phyloP scores from a whole-genome alignment of 106 monocot genomes.

The Xerophyta viscosa region DNA sequence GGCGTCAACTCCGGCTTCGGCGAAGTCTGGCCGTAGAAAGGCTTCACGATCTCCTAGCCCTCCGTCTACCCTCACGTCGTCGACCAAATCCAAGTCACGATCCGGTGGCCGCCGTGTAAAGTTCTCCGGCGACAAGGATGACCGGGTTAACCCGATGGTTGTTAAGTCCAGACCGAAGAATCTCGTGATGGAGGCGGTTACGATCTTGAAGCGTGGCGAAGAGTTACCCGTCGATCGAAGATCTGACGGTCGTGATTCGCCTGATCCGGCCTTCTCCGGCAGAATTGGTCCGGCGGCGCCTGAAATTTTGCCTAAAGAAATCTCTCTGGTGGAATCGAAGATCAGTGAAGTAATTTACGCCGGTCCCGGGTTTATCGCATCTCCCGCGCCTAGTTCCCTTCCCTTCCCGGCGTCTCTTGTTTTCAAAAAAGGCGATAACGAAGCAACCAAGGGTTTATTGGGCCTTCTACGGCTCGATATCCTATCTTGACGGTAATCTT shows the following conservation, averaged over 20 bases:
- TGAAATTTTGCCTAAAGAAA: conserved; percentile 13
- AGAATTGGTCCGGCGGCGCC: conserved; percentile 19
- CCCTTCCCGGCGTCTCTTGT: conserved; percentile 27
- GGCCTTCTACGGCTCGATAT: conserved; percentile 24
- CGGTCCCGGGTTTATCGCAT: conserved; percentile 20
- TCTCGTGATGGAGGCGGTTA: conserved; percentile 31
- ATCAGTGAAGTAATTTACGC: conserved; percentile 23
- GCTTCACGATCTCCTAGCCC: not conserved
- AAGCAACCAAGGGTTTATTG: conserved; percentile 18
- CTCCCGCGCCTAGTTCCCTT: conserved; percentile 33
- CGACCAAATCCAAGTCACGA: not conserved
- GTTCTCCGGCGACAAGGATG: conserved; percentile 1
- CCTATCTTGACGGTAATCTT: not conserved
- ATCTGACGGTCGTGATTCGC: not conserved
- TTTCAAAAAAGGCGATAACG: not conserved
- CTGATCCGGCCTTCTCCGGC: conserved; percentile 9
- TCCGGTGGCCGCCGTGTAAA: not conserved
- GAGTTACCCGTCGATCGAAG: not conserved
- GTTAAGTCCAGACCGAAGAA: not conserved
- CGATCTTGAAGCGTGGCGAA: conserved; percentile 31
- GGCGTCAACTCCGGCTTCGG: not conserved
- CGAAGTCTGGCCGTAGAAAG: not conserved
- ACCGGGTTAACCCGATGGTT: conserved; percentile 5
- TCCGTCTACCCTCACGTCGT: not conserved
- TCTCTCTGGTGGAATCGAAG: conserved; percentile 4